Base-by-base conservation (phyloP, 1,284 basidiomycete genomes). In the Rhodofomes roseus region DNA sequence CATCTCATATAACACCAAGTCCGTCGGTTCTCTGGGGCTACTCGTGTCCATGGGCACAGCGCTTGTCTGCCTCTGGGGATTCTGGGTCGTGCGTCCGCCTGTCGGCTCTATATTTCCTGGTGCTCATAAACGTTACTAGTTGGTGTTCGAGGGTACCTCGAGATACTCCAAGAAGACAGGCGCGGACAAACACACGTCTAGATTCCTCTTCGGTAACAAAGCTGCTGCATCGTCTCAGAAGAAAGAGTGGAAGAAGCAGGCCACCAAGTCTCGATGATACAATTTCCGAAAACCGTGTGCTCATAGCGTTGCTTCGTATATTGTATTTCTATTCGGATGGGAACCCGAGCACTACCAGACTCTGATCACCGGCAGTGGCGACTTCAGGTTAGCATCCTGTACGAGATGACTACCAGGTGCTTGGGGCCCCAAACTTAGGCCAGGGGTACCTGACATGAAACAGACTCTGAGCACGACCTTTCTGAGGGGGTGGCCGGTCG, bases 161-260 rank as follows among this genome's bases (percentile, higher is more conserved):
- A 70, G 74, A 48, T 72, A 81, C 46, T 91, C 89, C 22, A 83
- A 81, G 69, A 89, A 83, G 68, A 92, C 89, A 2, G 90, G 89
- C 7, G 86, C 89, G 27, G 89, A 92, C 74, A 92, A 92, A 68
- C 85, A 83, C 60, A 93, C 90, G 4, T 91, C 89, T 18, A 68
- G 83, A 2, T 91, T 92, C 71, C 75, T 92, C 20, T 93, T 93
- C 68, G 83, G 87, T 0, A 93, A 91, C 75, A 89, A 81, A 66
- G 76, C 77, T 44, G 84, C 89, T 27, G 89, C 90, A 9, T 90
- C 88, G 4, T 74, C 76, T 37, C 82, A 84, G 73, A 92, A 90
- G 76, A 89, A 84, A 71, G 70, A 74, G 60, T 86, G 84, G 86
- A 83, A 76, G 72, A 81, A 74, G 60, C 73, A 66, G 29, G 25